phyloP scores from a whole-genome alignment of 495 filamentous ascomycete species.

The Rostrohypoxylon terebratum region DNA sequence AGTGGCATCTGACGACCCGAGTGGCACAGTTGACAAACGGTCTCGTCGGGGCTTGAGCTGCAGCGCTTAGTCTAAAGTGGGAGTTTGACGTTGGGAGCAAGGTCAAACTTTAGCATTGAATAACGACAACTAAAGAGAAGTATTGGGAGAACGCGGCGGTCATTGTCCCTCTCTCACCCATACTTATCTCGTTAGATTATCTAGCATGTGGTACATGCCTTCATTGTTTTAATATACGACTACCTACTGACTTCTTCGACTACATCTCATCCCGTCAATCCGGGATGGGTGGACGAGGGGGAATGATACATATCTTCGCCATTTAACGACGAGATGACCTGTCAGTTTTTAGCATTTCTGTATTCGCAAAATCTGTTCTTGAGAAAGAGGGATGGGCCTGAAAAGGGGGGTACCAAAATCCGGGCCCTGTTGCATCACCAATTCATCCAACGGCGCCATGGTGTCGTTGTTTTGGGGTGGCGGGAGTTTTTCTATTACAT shows the following conservation, averaged over 20 bases:
- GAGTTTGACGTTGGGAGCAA: neutral
- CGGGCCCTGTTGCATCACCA: slow-evolving; percentile 32
- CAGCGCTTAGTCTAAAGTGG: neutral
- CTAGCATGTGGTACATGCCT: slow-evolving; percentile 11
- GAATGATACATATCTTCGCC: slow-evolving; percentile 14
- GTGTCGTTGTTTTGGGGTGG: slow-evolving; percentile 32
- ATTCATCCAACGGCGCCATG: slow-evolving; percentile 35
- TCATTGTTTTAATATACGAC: slow-evolving; percentile 10
- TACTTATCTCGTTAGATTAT: neutral
- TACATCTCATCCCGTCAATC: slow-evolving; percentile 10
- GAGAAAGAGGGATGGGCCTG: slow-evolving; percentile 5
- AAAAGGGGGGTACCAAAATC: slow-evolving; percentile 13
- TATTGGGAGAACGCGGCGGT: neutral
- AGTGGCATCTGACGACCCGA: neutral
- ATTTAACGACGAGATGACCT: slow-evolving; percentile 41
- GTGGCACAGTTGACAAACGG: neutral
- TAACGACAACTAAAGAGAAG: neutral
- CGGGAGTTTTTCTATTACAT: slow-evolving; percentile 13
- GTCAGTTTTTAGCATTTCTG: slow-evolving; percentile 19
- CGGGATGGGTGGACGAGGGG: neutral
- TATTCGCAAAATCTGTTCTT: neutral
- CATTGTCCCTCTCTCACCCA: neutral
- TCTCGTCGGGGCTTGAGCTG: slow-evolving; percentile 8
- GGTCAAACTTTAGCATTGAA: neutral
- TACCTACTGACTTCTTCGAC: slow-evolving; percentile 1